Base-by-base conservation (phyloP, 805 yeast genomes). In the Candida verbasci region DNA sequence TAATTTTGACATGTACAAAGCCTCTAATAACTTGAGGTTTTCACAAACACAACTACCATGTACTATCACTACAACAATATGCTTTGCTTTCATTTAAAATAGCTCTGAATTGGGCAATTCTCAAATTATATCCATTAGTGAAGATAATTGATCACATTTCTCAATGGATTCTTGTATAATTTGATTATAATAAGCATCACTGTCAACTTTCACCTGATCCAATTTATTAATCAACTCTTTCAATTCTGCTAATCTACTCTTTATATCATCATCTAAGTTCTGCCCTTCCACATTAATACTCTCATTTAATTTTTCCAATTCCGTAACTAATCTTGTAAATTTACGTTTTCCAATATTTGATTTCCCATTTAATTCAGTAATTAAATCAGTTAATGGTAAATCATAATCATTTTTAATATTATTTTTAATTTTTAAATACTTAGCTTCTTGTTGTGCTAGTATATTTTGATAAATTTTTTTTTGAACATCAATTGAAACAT, bases 371-470 rank as follows among this genome's bases (percentile, higher is more conserved):
- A 25, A 29, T 12, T 17, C 35, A n/a, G 9, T 35, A 9, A 34
- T 36, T 6, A 48, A 20, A 9, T 39, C 41, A 11, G 39, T 39
- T 18, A 53, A 20, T 4, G 67, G 65, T 4, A 56, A 34, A n/a
- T 54, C 40, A 31, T 57, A 59, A 24, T 49, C 42, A 1, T 34
- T 14, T 1, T 42, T 27, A 6, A 60, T 52, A 15, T 42, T 41
- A 1, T 23, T n/a, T 12, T 42, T 31, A 3, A 50, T 37, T 1
- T 22, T 23, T 39, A 28, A 16, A 43, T 10, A 12, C 30, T 29
- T 23, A 2, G 27, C 23, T 9, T 32, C 22, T 38, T 41, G 40
- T 20, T 41, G 46, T 11, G 16, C 5, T 8, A 16, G 7, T 25
- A 43, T 28, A 12, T 34, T 34, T 21, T 37, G 18, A 21, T 38